Conservation (phyloP, 2,329 filamentous ascomycete genomes). For the Nannizziopsis barbatae region DNA sequence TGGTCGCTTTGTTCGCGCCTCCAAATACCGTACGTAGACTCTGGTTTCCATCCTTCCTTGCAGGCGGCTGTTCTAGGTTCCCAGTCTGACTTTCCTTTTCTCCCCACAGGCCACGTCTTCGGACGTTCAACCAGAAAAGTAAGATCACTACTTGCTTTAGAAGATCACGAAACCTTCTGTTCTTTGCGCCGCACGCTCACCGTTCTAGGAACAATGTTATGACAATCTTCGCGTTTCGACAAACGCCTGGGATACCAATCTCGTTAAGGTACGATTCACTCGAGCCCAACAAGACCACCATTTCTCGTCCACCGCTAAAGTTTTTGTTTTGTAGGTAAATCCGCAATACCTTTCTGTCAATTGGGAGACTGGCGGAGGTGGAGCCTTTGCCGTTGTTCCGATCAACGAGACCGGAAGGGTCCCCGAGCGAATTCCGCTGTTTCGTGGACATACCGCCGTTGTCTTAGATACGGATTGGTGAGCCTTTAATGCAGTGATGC, state of each 20-base stretch:
- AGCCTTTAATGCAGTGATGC: slow-evolving; percentile 19
- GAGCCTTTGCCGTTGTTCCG: slow-evolving; percentile 92
- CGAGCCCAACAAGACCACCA: neutral
- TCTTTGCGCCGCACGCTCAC: neutral
- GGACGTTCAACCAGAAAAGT: slow-evolving; percentile 85
- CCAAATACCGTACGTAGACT: slow-evolving; percentile 54
- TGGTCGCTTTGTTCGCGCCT: slow-evolving; percentile 61
- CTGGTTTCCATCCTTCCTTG: neutral
- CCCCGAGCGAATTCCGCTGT: slow-evolving; percentile 86
- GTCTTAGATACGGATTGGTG: slow-evolving; percentile 97
- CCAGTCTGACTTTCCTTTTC: slow-evolving; percentile 14
- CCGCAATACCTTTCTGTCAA: slow-evolving; percentile 94
- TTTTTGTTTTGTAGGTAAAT: slow-evolving; percentile 55
- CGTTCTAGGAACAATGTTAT: slow-evolving; percentile 73
- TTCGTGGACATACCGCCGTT: slow-evolving; percentile 87
- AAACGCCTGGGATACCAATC: slow-evolving; percentile 98
- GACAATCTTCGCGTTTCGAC: slow-evolving; percentile 94
- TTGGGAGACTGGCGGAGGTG: slow-evolving; percentile 93
- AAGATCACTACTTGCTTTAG: slow-evolving; percentile 18
- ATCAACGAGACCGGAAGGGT: slow-evolving; percentile 78
- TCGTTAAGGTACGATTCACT: slow-evolving; percentile 65
- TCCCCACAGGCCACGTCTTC: slow-evolving; percentile 78
- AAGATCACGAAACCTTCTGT: neutral
- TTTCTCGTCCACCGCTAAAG: slow-evolving; percentile 10
- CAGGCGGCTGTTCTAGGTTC: neutral